Percentiles rank a stretch among this genome's conserved stretches.
Conservation (phyloP, 2,329 filamentous ascomycete genomes). For the Stemphylium beticola region DNA sequence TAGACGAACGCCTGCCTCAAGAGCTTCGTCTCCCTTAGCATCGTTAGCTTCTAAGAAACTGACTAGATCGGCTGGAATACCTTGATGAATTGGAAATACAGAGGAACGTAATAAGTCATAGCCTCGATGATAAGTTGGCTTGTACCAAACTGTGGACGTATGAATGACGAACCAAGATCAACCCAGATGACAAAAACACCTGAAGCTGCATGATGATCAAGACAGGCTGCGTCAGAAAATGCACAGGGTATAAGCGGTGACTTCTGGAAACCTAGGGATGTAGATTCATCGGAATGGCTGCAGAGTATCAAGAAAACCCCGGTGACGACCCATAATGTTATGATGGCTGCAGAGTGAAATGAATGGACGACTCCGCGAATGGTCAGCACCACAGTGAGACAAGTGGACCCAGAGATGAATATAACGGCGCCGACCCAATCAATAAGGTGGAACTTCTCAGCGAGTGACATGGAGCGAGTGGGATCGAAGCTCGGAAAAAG, state of each 20-base stretch:
- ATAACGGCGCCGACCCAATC: slow-evolving; percentile 48
- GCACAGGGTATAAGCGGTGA: slow-evolving; percentile 57
- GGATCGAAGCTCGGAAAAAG: neutral
- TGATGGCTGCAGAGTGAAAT: slow-evolving; percentile 4
- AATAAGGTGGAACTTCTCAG: slow-evolving; percentile 50
- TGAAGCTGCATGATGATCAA: slow-evolving; percentile 16
- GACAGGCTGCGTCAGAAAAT: slow-evolving; percentile 48
- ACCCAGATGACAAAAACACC: slow-evolving; percentile 23
- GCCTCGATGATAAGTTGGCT: neutral
- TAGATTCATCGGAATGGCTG: slow-evolving; percentile 53
- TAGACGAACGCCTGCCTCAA: slow-evolving; percentile 32
- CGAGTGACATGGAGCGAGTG: neutral
- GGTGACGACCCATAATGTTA: slow-evolving; percentile 54
- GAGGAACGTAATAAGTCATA: slow-evolving; percentile 33
- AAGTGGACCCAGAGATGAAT: slow-evolving; percentile 32
- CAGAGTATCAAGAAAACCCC: slow-evolving; percentile 54
- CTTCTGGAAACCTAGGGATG: slow-evolving; percentile 53
- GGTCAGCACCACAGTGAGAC: neutral
- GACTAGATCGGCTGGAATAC: neutral
- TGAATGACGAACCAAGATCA: slow-evolving; percentile 5
- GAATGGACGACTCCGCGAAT: neutral
- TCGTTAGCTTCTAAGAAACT: neutral
- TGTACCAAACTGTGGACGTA: neutral
- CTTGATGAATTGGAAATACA: slow-evolving; percentile 36
- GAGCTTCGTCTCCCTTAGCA: slow-evolving; percentile 14